Evolutionary conservation across 208 protist genomes (phyloP), one percentile per base, ranked within the genome.

Genomic region (Acanthamoeba lenticulata): DNA sequence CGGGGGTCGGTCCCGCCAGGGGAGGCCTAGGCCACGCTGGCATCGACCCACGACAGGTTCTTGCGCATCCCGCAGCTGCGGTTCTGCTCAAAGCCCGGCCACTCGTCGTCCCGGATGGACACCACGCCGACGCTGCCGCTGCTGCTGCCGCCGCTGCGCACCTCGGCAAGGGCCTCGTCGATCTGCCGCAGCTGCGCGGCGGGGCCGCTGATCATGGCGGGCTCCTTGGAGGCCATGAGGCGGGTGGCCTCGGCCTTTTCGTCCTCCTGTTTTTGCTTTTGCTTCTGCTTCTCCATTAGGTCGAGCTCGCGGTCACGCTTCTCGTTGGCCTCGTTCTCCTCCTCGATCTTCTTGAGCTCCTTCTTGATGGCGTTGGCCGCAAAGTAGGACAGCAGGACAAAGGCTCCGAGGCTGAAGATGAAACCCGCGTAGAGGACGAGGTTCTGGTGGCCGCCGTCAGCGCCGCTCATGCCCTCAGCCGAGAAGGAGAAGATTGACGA

Each of bases 11-110:
- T n/a, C n/a, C n/a, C n/a, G n/a, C n/a, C n/a, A n/a, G n/a, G n/a
- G n/a, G n/a, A n/a, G n/a, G n/a, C n/a, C n/a, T n/a, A 89, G 42
- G 52, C 79, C 79, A 89, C 42, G 79, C 79, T 89, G 1, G 44
- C n/a, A 44, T 89, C 79, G n/a, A 89, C 52, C 47, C 44, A 89
- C 44, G 79, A 89, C n/a, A 89, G 52, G 36, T 89, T 89, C 79
- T 89, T 89, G 6, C 79, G 44, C 52, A 89, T 55, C 7, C 79
- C 52, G 79, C 79, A 89, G 79, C 79, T 89, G 42, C 79, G 44
- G 52, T 89, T 89, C 47, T 89, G 67, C 45, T 65, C 44, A 34
- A 55, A 65, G 5, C 17, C 79, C 4, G 79, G n/a, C 27, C 79
- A 24, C 52, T 62, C 47, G 44, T 62, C 44, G 42, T 42, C 21